Base-by-base conservation (phyloP, 2,329 filamentous ascomycete genomes). In the Myriosclerotinia duriaeana region DNA sequence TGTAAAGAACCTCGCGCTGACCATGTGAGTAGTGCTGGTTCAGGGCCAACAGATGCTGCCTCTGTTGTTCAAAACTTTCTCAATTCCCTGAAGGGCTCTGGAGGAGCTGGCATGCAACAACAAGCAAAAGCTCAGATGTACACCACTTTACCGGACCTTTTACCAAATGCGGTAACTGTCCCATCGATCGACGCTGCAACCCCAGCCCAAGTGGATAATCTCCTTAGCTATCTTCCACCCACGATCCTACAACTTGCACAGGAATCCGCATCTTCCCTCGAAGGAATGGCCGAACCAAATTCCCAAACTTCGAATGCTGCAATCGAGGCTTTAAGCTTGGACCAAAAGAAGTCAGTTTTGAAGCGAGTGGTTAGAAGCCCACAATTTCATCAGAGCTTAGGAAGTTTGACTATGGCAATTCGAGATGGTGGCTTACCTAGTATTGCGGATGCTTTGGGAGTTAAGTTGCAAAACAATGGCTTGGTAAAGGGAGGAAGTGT, bases 341-440 rank as follows among this genome's bases (percentile, higher is more conserved):
- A 84, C 3, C 89, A 95, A 76, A 98, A 98, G 82, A 92, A 90
- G 74, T 82, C 84, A 30, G 85, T 98, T 15, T 79, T 99, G 53
- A 89, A 88, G 77, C 89, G 89, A 75, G 93, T 98, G 9, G 80
- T 98, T 17, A 87, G 91, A 70, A 96, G 91, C 71, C 94, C 95
- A 22, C 95, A 99, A 76, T 93, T 99, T 75, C 86, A 87, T 68
- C 95, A 98, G 78, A 94, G 92, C 71, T 79, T 97, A 50, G 86
- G 87, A 0, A 95, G 90, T 76, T 80, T 99, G 72, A 97, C 93
- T 0, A 87, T 93, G 78, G 95, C 95, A 15, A 81, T 99, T 65
- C 84, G 93, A 66, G 94, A 98, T 73, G 95, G 95, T 15, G 95
- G 94, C 0, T 79, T 99, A 66, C 93, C 94, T 5, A 96, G 89